Conservation (phyloP, 345 rosid genomes). For the Brassica juncea region DNA sequence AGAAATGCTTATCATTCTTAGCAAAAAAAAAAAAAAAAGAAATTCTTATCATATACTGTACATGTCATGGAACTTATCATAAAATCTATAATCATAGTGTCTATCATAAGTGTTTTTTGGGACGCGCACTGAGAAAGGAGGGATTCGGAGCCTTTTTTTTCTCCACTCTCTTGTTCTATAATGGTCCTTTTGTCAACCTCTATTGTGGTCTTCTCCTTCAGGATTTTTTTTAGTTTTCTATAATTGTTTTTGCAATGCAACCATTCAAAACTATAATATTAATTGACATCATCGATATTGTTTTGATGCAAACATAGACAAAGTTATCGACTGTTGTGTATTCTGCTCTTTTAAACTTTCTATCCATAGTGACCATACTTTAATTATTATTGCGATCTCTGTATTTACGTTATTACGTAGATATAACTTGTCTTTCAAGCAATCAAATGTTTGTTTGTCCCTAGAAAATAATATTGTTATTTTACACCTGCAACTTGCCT, state of each 20-base stretch:
- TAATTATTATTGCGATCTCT: constrained; percentile 20
- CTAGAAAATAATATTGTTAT: constrained; percentile 26
- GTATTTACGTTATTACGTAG: constrained; percentile 22
- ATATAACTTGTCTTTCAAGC: constrained; percentile 35
- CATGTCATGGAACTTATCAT: neutral
- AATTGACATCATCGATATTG: constrained; percentile 18
- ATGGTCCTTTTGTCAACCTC: neutral
- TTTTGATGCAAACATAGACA: constrained; percentile 24
- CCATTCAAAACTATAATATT: neutral
- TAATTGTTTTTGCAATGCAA: neutral
- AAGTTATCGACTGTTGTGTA: constrained; percentile 25
- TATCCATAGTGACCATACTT: constrained; percentile 13
- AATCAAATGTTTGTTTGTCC: constrained; percentile 22
- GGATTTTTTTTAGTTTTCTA: neutral
- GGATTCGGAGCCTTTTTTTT: neutral
- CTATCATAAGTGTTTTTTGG: neutral
- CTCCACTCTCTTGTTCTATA: neutral
- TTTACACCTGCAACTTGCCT: constrained; percentile 37
- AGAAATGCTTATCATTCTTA: neutral
- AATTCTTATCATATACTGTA: neutral
- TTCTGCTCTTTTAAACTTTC: constrained; percentile 15
- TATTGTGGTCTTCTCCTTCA: neutral
- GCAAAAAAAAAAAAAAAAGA: neutral
- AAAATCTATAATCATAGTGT: neutral
- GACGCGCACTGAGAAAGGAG: neutral